Conservation (phyloP, 163 green algal genomes). For the Scenedesmus sp. region DNA sequence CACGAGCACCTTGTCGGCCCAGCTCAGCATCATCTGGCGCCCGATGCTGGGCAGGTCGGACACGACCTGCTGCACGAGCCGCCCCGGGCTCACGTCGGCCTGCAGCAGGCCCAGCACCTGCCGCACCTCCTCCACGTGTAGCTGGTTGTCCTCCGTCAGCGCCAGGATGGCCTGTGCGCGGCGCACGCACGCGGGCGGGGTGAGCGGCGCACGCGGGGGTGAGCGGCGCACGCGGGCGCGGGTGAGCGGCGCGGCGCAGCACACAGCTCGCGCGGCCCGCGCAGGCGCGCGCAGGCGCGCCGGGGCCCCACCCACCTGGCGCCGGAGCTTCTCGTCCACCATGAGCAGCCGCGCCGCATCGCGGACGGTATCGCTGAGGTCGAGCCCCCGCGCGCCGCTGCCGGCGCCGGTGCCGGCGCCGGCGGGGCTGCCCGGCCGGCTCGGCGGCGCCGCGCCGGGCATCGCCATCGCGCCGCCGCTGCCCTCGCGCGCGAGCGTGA, state of each 20-base stretch:
- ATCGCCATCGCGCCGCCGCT: neutral
- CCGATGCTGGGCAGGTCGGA: constrained; percentile 67
- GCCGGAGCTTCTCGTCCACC: constrained; percentile 91
- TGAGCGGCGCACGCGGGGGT: too few relatives aligned
- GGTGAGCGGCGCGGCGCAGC: too few relatives aligned
- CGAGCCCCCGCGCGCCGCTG: neutral
- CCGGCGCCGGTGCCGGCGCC: neutral
- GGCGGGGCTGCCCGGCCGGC: constrained; percentile 32
- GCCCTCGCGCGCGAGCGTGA: constrained; percentile 87
- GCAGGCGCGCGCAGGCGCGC: too few relatives aligned
- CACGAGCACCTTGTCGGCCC: constrained; percentile 82
- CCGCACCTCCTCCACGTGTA: constrained; percentile 87
- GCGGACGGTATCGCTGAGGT: neutral
- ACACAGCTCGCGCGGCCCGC: too few relatives aligned
- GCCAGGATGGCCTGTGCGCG: constrained; percentile 89
- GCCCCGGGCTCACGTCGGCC: constrained; percentile 72
- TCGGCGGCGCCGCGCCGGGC: neutral
- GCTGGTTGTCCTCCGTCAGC: constrained; percentile 94
- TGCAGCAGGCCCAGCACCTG: constrained; percentile 75
- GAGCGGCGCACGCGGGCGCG: too few relatives aligned
- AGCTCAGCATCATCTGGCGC: constrained; percentile 77
- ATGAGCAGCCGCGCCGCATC: constrained; percentile 67
- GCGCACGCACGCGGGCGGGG: too few relatives aligned
- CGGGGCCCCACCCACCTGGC: too few relatives aligned
- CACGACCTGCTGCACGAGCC: constrained; percentile 66